Conservation (phyloP, 2,329 filamentous ascomycete species). For the Geosmithia putterillii region DNA sequence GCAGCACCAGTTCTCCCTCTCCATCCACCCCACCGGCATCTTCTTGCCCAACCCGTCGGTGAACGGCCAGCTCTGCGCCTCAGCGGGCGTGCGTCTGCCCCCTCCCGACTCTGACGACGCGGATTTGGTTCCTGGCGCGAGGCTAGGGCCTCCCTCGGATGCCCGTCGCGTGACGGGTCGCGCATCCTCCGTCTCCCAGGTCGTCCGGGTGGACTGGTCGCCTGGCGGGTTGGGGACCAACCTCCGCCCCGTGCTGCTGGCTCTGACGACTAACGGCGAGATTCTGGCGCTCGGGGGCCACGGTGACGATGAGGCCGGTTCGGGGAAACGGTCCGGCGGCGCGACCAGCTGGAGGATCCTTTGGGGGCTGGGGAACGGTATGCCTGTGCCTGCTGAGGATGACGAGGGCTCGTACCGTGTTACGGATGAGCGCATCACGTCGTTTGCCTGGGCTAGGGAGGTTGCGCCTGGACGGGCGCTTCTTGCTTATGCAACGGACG, state of each 20-base stretch:
- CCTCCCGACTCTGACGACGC: neutral
- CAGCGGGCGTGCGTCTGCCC: conserved; percentile 13
- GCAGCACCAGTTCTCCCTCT: conserved; percentile 19
- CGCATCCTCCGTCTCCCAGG: conserved; percentile 40
- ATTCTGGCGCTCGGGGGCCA: conserved; percentile 40
- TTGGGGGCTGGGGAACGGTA: conserved; percentile 41
- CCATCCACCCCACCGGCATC: conserved; percentile 17
- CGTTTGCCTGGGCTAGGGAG: conserved; percentile 40
- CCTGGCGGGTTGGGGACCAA: conserved; percentile 44
- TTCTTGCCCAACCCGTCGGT: conserved; percentile 27
- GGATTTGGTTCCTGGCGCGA: conserved; percentile 9
- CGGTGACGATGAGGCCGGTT: conserved; percentile 12
- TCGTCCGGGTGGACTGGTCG: conserved; percentile 43
- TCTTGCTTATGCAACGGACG: conserved; percentile 39
- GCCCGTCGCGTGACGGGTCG: conserved; percentile 24
- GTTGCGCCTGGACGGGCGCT: conserved; percentile 27
- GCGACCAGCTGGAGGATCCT: conserved; percentile 38
- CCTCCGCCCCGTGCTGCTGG: conserved; percentile 35
- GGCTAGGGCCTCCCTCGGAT: conserved; percentile 1
- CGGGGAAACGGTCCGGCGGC: conserved; percentile 17
- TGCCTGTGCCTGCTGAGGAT: conserved; percentile 32
- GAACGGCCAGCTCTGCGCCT: conserved; percentile 30
- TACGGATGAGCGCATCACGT: conserved; percentile 32
- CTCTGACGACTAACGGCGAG: conserved; percentile 36
- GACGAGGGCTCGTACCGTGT: conserved; percentile 15